Conservation (phyloP, 2,329 filamentous ascomycete genomes). For the Claviceps humidiphila region DNA sequence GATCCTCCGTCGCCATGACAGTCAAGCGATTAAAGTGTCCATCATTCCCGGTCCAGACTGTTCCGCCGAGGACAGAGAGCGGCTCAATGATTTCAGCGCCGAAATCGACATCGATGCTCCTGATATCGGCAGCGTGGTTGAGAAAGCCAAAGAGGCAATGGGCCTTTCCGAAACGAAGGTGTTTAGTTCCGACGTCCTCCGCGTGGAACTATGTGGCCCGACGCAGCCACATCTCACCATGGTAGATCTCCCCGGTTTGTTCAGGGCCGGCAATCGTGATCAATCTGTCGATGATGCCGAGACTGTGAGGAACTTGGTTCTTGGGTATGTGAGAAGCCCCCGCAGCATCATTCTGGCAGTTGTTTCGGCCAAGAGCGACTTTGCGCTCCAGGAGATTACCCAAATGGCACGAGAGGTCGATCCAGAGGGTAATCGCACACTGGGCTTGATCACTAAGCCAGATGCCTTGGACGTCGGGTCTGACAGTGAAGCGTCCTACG, state of each 20-base stretch:
- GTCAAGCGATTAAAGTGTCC: conserved; percentile 20
- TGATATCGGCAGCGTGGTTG: conserved; percentile 5
- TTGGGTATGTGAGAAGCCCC: conserved; percentile 40
- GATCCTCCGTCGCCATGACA: conserved; percentile 33
- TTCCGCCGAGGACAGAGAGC: conserved; percentile 12
- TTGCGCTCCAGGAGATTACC: conserved; percentile 39
- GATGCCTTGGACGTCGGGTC: conserved; percentile 24
- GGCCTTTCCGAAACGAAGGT: conserved; percentile 8
- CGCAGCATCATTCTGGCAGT: conserved; percentile 49
- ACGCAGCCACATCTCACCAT: conserved; percentile 39
- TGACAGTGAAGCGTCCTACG: conserved; percentile 25
- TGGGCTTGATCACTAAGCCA: conserved; percentile 45
- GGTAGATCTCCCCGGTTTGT: conserved; percentile 44
- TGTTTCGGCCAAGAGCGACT: conserved; percentile 40
- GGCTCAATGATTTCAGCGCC: conserved; percentile 1
- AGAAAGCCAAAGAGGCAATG: conserved; percentile 6
- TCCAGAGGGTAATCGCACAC: conserved; percentile 25
- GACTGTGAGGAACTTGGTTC: conserved; percentile 23
- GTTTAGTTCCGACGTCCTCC: conserved; percentile 33
- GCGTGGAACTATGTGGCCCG: conserved; percentile 34
- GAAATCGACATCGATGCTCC: conserved; percentile 1
- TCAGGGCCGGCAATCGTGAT: conserved; percentile 28
- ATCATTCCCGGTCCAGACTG: conserved; percentile 19
- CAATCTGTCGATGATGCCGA: conserved; percentile 24
- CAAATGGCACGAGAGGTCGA: conserved; percentile 3